Base-by-base conservation (phyloP, 129 eudicot species). In the Cynara cardunculus region DNA sequence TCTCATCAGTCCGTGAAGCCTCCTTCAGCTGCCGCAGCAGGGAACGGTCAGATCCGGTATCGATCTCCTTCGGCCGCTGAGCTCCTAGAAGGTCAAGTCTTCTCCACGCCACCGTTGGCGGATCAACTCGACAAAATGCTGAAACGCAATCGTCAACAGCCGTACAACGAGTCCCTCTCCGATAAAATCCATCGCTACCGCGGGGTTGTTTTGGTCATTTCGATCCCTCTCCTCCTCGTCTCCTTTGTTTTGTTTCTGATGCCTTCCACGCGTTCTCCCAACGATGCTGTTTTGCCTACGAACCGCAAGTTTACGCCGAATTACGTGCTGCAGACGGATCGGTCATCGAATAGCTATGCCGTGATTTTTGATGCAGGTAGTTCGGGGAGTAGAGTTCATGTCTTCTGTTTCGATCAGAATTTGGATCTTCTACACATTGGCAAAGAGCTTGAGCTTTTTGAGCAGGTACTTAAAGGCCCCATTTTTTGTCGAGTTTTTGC, bases 331-430 rank as follows among this genome's bases (percentile, higher is more conserved):
- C 31, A 67, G 68, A 19, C 41, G 39, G 80, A 72, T 78, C 75
- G 75, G 75, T n/a, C 69, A 5, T 28, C 82, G 22, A 82, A 78
- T 73, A 79, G 84, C 56, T 95, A 89, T 35, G 99, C 97, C 3
- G 97, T 95, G 19, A 90, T 95, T 24, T 92, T 95, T 53, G 99
- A 95, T 74, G 99, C 99, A 3, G 99, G 99, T 2, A 95, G 99
- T 69, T 90, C 96, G 2, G 99, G 99, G 19, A 95, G 99, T 75
- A 82, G 99, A 39, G 97, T 95, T 69, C 99, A 95, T 72, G 99
- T 92, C 21, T 95, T 92, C 82, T 89, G 94, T 79, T 95, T 95
- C 69, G 91, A 95, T 83, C 68, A 84, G 72, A 69, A 90, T 18
- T 86, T 95, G 78, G 96, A 95, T 95, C 99, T 95, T 22, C 94